A percentile compares a stretch with the other conserved stretches of the same genome.
These are phyloP conservation scores for Pseudodiploospora longispora DNA, from an alignment of 2,329 filamentous ascomycete genomes.

Conservation along the genomic window DNA sequence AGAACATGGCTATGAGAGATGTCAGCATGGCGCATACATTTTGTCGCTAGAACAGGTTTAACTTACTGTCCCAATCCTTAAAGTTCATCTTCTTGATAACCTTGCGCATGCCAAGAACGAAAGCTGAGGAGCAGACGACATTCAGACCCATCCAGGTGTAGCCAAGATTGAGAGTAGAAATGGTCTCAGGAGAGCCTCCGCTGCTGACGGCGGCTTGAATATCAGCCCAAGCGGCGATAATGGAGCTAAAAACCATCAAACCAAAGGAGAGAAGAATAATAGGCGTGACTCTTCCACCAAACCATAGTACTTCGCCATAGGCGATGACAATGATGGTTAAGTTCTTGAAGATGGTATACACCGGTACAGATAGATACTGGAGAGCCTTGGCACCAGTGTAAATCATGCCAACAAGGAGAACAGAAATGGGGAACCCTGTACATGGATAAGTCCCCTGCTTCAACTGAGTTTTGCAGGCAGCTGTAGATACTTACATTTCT, in stretches of 20 bases:
- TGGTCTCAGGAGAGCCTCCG: slow-evolving; percentile 59
- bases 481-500: slow-evolving; percentile 63
- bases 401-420: slow-evolving; percentile 97
- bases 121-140: slow-evolving; percentile 87
- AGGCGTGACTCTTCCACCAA: slow-evolving; percentile 82
- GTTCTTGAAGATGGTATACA: slow-evolving; percentile 99
- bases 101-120: slow-evolving; percentile 90
- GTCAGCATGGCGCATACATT: slow-evolving; percentile 20
- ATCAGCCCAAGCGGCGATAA: slow-evolving; percentile 95
- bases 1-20: slow-evolving; percentile 79
- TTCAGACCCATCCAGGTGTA: slow-evolving; percentile 99
- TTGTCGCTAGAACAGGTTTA: neutral
- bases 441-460: slow-evolving; percentile 13
- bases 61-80: slow-evolving; percentile 98
- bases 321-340: slow-evolving; percentile 97
- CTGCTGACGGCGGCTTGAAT: slow-evolving; percentile 72
- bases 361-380: slow-evolving; percentile 92
- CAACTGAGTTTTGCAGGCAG: neutral
- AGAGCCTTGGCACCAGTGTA: slow-evolving; percentile 95
- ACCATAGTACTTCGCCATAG: slow-evolving; percentile 97
- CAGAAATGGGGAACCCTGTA: slow-evolving; percentile 88
- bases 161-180: slow-evolving; percentile 86
- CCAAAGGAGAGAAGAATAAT: slow-evolving; percentile 90
- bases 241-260: slow-evolving; percentile 89
- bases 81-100: slow-evolving; percentile 99